A percentile compares a stretch with the other conserved stretches of the same genome.
phyloP scores from a whole-genome alignment of 257 asterid species.

The Cruciata laevipes region DNA sequence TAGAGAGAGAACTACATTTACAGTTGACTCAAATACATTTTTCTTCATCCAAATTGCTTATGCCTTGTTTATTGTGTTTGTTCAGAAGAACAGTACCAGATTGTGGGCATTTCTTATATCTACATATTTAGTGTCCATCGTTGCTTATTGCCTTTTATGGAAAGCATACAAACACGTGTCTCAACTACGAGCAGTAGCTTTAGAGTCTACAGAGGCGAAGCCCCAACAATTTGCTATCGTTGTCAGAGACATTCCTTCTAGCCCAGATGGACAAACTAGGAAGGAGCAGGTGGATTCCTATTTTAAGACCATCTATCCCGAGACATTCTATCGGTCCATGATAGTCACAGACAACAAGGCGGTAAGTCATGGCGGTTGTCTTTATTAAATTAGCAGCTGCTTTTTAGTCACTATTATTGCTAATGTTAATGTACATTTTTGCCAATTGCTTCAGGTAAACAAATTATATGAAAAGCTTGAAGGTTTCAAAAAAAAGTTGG shows the following conservation, averaged over 20 bases:
- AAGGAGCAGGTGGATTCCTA: constrained; percentile 88
- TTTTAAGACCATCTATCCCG: constrained; percentile 71
- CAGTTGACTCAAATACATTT: neutral
- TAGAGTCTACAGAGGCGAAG: constrained; percentile 59
- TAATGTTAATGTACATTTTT: neutral
- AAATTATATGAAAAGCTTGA: constrained; percentile 60
- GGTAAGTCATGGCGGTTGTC: constrained; percentile 25
- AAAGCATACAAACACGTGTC: constrained; percentile 72
- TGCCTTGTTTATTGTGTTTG: constrained; percentile 11
- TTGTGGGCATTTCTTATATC: constrained; percentile 68
- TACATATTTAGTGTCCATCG: constrained; percentile 65
- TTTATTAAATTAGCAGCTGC: neutral
- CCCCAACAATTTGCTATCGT: constrained; percentile 72
- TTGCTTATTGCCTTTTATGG: constrained; percentile 63
- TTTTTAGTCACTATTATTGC: neutral
- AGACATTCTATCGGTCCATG: constrained; percentile 71
- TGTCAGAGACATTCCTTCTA: constrained; percentile 73
- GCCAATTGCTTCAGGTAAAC: constrained; percentile 46
- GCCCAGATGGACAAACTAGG: constrained; percentile 45
- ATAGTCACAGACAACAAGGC: constrained; percentile 59
- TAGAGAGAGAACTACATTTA: neutral
- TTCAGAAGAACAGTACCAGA: constrained; percentile 48
- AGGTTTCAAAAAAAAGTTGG: constrained; percentile 76
- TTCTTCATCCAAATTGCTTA: neutral
- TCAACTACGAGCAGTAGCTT: constrained; percentile 61